Base-by-base conservation (phyloP, 331 rosid species). In the Ulmus americana region DNA sequence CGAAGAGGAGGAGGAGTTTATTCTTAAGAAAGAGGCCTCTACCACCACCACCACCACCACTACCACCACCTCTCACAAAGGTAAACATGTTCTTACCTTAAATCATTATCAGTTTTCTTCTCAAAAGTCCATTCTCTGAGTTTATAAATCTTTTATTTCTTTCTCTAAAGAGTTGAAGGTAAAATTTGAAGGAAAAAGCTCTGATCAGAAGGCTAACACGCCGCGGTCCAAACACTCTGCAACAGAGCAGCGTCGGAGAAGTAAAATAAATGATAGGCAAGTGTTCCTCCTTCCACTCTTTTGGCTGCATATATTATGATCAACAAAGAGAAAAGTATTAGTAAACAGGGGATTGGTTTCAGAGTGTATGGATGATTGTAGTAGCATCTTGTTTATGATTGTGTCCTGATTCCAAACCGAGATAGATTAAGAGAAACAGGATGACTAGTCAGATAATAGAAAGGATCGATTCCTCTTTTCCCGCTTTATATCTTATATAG, bases 191-290 rank as follows among this genome's bases (percentile, higher is more conserved):
- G 81, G 70, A 18, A 84, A 81, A 74, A 74, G 64, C 81, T 74
- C 86, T 45, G 97, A 94, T 68, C 96, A 87, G 79, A 94, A 86
- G 67, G 91, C 96, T 46, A 82, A 85, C 78, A 94, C 99, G 4
- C 97, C 99, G 3, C 86, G 99, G 69, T 94, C 99, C 54, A 94
- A 94, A 74, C 99, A 94, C 73, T 94, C 99, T 15, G 99, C 95
- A 20, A 94, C 99, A 16, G 99, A 94, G 71, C 99, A 94, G 74
- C 88, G 99, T 42, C 85, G 99, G 47, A 85, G 99, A 76, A 94
- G 99, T 81, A 94, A 94, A 82, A 94, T 94, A 57, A 94, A 94
- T 79, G 97, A 94, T 61, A 85, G 99, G 99, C 81, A 79, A 82
- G 97, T 63, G 54, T 63, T 56, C 35, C 60, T 45, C 15, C 67